These are phyloP conservation scores for Conringia planisiliqua DNA, from an alignment of 345 rosid species.

Conservation along the genomic window DNA sequence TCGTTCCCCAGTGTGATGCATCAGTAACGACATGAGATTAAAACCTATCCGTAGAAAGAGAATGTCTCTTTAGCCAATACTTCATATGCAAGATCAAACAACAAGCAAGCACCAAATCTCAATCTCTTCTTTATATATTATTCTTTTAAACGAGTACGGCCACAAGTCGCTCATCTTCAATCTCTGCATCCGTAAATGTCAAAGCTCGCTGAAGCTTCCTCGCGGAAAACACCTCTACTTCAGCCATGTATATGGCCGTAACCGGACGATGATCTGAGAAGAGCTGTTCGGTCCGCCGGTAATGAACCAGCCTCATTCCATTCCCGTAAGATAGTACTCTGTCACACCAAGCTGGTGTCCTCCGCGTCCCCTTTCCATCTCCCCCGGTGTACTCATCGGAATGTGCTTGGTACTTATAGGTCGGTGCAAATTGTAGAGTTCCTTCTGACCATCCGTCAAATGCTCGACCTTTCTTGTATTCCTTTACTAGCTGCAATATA, in stretches of 20 bases:
- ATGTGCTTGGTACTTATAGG: conserved; percentile 82
- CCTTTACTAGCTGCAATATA: conserved; percentile 54
- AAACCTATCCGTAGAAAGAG: conserved; percentile 19
- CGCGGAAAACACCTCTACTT: conserved; percentile 77
- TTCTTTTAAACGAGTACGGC: conserved; percentile 4
- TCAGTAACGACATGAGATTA: conserved; percentile 30
- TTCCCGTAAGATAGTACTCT: conserved; percentile 78
- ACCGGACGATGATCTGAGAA: conserved; percentile 98
- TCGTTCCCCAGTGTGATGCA: conserved; percentile 20
- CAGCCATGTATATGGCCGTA: conserved; percentile 71
- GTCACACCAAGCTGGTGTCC: conserved; percentile 97
- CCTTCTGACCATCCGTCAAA: conserved; percentile 99
- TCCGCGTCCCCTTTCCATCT: conserved; percentile 64
- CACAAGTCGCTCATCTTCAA: conserved; percentile 49
- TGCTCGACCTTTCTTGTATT: conserved; percentile 68
- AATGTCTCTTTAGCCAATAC: conserved; percentile 29
- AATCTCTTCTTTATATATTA: neutral
- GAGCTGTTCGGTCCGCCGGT: conserved; percentile 64
- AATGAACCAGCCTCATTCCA: conserved; percentile 71
- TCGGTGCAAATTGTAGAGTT: conserved; percentile 66
- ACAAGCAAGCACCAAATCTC: conserved; percentile 8
- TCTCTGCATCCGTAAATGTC: conserved; percentile 84
- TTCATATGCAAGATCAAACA: conserved; percentile 33
- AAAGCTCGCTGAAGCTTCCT: conserved; percentile 83
- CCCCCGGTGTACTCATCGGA: conserved; percentile 67